Evolutionary conservation across 345 rosid genomes (phyloP).

Genomic region (Gossypium bickii): DNA sequence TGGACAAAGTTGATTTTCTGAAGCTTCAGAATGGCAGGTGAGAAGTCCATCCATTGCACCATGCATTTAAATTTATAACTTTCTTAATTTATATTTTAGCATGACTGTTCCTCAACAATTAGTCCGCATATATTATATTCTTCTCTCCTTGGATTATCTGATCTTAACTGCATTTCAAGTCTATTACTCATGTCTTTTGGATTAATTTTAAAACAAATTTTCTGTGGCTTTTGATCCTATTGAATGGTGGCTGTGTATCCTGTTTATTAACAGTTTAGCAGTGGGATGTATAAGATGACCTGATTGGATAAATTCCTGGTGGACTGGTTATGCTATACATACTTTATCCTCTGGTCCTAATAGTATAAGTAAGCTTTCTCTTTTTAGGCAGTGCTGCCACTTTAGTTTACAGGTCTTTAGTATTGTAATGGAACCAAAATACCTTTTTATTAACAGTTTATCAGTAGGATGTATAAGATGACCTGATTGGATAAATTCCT

Average conservation of each 20-base stretch:
- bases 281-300: too few relatives aligned
- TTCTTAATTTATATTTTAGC: neutral
- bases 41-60: neutral
- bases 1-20: constrained; percentile 60
- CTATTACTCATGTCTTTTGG: neutral
- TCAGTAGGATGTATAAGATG: too few relatives aligned
- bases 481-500: too few relatives aligned
- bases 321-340: too few relatives aligned
- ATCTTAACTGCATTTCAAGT: neutral
- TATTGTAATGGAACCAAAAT: neutral
- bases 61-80: neutral
- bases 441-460: neutral
- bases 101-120: constrained; percentile 1
- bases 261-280: too few relatives aligned
- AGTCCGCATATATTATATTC: neutral
- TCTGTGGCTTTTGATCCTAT: too few relatives aligned
- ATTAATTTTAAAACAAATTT: neutral
- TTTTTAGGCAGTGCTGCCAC: neutral
- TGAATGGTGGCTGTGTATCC: too few relatives aligned
- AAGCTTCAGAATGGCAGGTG: constrained; percentile 99
- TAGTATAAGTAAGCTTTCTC: too few relatives aligned
- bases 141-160: neutral
- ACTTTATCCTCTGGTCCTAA: too few relatives aligned
- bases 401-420: neutral
- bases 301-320: too few relatives aligned